Evolutionary conservation across 495 filamentous ascomycete species (phyloP).

Genomic region (Antarctomyces pellizariae): DNA sequence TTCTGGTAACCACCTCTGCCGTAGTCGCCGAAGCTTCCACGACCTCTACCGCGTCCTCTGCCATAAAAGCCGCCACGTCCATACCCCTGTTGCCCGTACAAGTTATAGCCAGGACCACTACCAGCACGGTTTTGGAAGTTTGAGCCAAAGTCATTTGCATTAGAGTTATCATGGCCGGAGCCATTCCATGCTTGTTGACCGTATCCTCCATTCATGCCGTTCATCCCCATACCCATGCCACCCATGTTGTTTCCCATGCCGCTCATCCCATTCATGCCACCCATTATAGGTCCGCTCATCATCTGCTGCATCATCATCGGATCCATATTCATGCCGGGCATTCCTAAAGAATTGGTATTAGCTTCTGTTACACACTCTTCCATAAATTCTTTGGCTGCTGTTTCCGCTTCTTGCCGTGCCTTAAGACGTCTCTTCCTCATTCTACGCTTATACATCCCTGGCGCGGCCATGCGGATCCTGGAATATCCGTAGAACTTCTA

Average conservation of each 20-base stretch:
- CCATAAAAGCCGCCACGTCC: constrained; percentile 31
- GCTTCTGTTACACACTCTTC: no score
- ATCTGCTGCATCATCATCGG: constrained; percentile 78
- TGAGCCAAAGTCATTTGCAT: constrained; percentile 56
- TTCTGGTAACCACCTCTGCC: constrained; percentile 17
- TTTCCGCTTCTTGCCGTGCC: no score
- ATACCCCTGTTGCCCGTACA: constrained; percentile 31
- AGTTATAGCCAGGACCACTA: no score
- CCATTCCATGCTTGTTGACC: constrained; percentile 55
- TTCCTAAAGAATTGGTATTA: constrained; percentile 28
- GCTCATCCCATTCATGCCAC: constrained; percentile 49
- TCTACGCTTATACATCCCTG: no score
- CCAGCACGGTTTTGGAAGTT: no score
- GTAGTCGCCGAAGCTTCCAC: constrained; percentile 22
- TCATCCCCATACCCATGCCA: constrained; percentile 68
- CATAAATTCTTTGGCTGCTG: no score
- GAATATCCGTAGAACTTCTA: no score
- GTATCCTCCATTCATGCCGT: constrained; percentile 61
- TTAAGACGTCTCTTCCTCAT: no score
- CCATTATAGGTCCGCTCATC: no score
- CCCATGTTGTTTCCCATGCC: no score
- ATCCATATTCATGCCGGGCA: constrained; percentile 69
- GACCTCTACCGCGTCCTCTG: constrained; percentile 41
- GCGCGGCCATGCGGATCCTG: no score
- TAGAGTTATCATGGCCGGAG: constrained; percentile 43